These are phyloP conservation scores for Exophiala sideris DNA, from an alignment of 2,329 filamentous ascomycete genomes.

Conservation along the genomic window DNA sequence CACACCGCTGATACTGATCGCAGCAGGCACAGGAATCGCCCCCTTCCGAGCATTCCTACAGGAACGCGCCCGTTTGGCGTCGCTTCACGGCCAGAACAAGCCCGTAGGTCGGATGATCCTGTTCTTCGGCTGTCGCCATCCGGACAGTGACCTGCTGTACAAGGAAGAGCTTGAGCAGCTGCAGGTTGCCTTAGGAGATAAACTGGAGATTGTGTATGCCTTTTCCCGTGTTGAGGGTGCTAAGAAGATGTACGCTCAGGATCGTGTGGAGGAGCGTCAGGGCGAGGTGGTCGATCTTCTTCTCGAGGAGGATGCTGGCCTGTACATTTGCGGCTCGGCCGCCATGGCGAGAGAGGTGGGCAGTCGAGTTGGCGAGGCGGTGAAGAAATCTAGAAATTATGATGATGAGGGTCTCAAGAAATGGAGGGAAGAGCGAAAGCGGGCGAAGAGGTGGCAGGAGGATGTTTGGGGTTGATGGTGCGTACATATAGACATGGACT, in stretches of 20 bases:
- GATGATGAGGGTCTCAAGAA: constrained; percentile 24
- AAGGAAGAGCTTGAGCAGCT: constrained; percentile 17
- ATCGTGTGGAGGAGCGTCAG: neutral
- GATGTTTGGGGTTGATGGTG: constrained; percentile 53
- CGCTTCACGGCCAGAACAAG: constrained; percentile 4
- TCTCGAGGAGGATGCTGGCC: constrained; percentile 8
- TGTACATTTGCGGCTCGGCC: constrained; percentile 19
- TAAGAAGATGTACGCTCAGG: constrained; percentile 12
- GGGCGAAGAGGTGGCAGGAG: constrained; percentile 46
- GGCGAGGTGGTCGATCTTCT: constrained; percentile 2
- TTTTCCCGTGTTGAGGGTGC: constrained; percentile 8
- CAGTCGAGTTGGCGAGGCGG: constrained; percentile 36
- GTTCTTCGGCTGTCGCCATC: constrained; percentile 42
- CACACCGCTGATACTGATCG: constrained; percentile 31
- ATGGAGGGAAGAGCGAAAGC: constrained; percentile 19
- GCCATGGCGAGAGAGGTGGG: constrained; percentile 32
- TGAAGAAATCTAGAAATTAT: neutral
- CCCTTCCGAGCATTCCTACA: constrained; percentile 30
- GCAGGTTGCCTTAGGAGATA: neutral
- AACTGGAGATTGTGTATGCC: constrained; percentile 8
- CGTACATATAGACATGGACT: too few species aligned
- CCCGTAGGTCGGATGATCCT: constrained; percentile 30
- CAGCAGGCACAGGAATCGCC: constrained; percentile 30
- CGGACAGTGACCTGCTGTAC: constrained; percentile 39
- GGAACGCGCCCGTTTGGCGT: constrained; percentile 23